Percentiles rank a stretch among this genome's conserved stretches.
Evolutionary conservation across 2,329 filamentous ascomycete species (phyloP).

Genomic region (Ustulina deusta): DNA sequence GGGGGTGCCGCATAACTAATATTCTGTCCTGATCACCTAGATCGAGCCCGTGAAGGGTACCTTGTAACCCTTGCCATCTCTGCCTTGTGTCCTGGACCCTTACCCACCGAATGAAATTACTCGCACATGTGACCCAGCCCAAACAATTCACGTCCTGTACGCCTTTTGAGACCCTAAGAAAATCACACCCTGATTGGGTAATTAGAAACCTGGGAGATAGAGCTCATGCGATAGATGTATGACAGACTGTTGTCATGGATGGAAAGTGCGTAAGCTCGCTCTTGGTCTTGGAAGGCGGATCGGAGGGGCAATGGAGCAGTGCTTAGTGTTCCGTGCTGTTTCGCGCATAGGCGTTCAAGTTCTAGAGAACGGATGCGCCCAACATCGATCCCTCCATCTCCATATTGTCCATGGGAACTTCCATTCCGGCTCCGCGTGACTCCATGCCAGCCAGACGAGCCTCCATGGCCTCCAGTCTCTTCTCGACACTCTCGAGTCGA

Average conservation of each 20-base stretch:
- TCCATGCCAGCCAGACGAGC: constrained; percentile 56
- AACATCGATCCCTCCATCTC: constrained; percentile 54
- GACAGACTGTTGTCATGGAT: constrained; percentile 14
- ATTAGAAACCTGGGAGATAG: constrained; percentile 16
- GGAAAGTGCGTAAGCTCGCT: constrained; percentile 1
- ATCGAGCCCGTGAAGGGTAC: constrained; percentile 31
- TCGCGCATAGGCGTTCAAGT: background rate
- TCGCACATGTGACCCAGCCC: constrained; percentile 32
- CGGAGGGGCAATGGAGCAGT: background rate
- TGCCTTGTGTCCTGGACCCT: constrained; percentile 34
- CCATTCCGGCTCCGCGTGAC: constrained; percentile 52
- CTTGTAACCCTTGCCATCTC: constrained; percentile 39
- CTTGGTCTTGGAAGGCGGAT: background rate
- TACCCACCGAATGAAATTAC: constrained; percentile 32
- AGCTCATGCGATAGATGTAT: constrained; percentile 1
- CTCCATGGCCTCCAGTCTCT: constrained; percentile 65
- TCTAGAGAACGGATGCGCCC: constrained; percentile 54
- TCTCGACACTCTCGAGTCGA: constrained; percentile 64
- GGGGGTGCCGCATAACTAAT: constrained; percentile 18
- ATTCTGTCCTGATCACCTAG: constrained; percentile 30
- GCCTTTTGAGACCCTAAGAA: constrained; percentile 34
- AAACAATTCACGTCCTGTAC: constrained; percentile 33
- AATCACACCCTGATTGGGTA: constrained; percentile 23
- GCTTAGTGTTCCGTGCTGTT: background rate
- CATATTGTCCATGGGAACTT: constrained; percentile 56